These are phyloP conservation scores for Zea mays DNA, from an alignment of 176 grass and related monocot genomes.

Conservation along the genomic window DNA sequence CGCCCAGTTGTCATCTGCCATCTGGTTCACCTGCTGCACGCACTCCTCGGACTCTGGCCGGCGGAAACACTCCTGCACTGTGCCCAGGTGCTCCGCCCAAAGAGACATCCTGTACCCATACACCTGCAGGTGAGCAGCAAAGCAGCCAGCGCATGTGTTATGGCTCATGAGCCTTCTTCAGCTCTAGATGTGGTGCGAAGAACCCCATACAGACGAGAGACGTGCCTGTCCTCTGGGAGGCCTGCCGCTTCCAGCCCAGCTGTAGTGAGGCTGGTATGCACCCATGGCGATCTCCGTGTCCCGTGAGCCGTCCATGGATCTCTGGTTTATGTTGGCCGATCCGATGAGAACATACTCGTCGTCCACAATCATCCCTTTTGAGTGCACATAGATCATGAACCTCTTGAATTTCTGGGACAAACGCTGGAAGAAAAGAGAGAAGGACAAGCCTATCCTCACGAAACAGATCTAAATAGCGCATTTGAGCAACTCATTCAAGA, in stretches of 20 bases:
- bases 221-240: constrained; percentile 58
- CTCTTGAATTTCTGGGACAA: constrained; percentile 57
- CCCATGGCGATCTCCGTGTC: constrained; percentile 81
- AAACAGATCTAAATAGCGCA: not conserved
- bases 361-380: constrained; percentile 71
- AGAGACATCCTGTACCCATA: constrained; percentile 87
- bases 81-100: constrained; percentile 78
- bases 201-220: not conserved
- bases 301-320: constrained; percentile 67
- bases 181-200: not conserved
- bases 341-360: constrained; percentile 67
- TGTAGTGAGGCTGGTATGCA: constrained; percentile 59
- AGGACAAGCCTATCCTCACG: not conserved
- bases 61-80: constrained; percentile 48
- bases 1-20: constrained; percentile 68
- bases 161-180: not conserved
- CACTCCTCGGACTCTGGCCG: constrained; percentile 61
- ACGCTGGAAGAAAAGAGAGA: constrained; percentile 32
- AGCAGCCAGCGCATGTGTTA: not conserved
- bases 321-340: constrained; percentile 80
- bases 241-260: constrained; percentile 36
- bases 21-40: constrained; percentile 50
- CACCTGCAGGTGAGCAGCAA: constrained; percentile 49
- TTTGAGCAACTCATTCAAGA: not conserved
- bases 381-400: constrained; percentile 88